Evolutionary conservation across 371 early-diverging fungal species (phyloP), one percentile per base, ranked within the genome.

Genomic region (Lichtheimia ramosa): DNA sequence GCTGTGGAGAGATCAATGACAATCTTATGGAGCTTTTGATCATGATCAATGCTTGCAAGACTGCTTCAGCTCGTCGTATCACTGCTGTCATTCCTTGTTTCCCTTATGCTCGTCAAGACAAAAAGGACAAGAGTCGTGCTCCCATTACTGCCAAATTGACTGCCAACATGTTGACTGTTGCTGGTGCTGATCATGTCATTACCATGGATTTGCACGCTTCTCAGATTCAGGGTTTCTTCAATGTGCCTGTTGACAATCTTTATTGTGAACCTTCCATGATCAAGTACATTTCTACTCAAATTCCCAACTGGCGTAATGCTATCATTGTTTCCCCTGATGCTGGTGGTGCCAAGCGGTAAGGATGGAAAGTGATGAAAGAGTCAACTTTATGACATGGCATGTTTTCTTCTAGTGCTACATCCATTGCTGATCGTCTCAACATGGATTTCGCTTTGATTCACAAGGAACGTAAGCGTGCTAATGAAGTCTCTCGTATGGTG

Each of bases 191-290:
- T 76, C 99, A 98, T 69, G 94, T 98, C 58, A 97, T 98, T 59
- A 97, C 98, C 21, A 93, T 98, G 93, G 98, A 98, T 79, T 85
- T 98, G 52, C 99, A 98, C 69, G 95, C 92, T n/a, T 84, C 88
- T 53, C 98, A 98, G 76, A 92, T 96, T 70, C 97, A 97, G 76
- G 99, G 98, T 15, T 98, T 97, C 83, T 97, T 98, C 64, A 91
- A 97, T 75, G 88, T 96, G 61, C 97, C 97, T 39, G 97, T 98
- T 50, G 98, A 98, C 66, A 97, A 97, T 75, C 75, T 98, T 58
- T 94, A 92, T 63, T 94, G 91, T 23, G 93, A 97, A 81, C 98
- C 97, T 20, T 85, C 88, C 54, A 93, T 91, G 62, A 75, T 95
- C 56, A 94, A 94, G 71, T 96, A 96, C 66, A 96, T 98, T 61